Conservation (phyloP, 371 early-diverging fungal species). For the Rhizopus arrhizus region DNA sequence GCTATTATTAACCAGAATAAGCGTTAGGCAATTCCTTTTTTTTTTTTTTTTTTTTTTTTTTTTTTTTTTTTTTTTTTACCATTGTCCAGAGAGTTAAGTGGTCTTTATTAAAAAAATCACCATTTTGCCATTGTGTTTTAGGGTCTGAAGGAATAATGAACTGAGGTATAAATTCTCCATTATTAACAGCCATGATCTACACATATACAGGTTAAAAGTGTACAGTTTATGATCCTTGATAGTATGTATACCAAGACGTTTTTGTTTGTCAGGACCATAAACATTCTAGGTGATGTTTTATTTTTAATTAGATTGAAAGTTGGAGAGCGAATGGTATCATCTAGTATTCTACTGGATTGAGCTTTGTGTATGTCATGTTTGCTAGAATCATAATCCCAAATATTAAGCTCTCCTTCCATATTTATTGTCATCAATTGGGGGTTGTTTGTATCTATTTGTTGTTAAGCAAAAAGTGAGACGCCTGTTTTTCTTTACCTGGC, state of each 20-base stretch:
- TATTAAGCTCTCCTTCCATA: slow-evolving; percentile 48
- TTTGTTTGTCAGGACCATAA: slow-evolving; percentile 36
- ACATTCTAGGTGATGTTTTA: slow-evolving; percentile 27
- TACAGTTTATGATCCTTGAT: not conserved
- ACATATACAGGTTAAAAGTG: not conserved
- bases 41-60: not conserved
- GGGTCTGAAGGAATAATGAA: slow-evolving; percentile 31
- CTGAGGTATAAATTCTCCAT: slow-evolving; percentile 33
- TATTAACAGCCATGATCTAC: slow-evolving; percentile 33
- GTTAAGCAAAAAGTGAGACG: too few species aligned
- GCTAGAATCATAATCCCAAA: slow-evolving; percentile 55
- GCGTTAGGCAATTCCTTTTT: not conserved
- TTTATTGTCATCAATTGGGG: slow-evolving; percentile 42
- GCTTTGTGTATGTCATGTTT: slow-evolving; percentile 47
- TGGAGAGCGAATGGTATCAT: not conserved
- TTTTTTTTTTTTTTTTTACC: slow-evolving; percentile 18
- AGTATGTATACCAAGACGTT: slow-evolving; percentile 33
- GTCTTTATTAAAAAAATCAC: slow-evolving; percentile 33
- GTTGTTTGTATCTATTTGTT: slow-evolving; percentile 15
- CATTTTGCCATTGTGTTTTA: slow-evolving; percentile 38
- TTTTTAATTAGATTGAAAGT: slow-evolving; percentile 33
- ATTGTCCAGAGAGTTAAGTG: slow-evolving; percentile 33
- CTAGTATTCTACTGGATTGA: slow-evolving; percentile 22
- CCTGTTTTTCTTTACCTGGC: slow-evolving; percentile 45
- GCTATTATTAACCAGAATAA: slow-evolving; percentile 18